Conservation (phyloP, 306 rosid genomes). For the Prinsepia uniflora region DNA sequence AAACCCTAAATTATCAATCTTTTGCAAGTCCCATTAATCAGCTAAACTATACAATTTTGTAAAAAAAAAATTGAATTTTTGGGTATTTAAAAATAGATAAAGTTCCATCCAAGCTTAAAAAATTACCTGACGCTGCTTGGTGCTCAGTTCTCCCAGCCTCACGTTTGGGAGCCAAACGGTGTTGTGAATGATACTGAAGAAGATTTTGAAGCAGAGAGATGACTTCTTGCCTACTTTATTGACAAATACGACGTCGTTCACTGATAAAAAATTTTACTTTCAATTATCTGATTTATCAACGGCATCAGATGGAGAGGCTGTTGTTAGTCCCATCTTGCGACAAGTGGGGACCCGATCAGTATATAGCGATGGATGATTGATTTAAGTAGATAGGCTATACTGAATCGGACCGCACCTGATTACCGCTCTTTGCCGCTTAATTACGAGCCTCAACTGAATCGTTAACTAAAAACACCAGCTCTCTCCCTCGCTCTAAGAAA, state of each 20-base stretch:
- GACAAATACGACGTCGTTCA: not conserved
- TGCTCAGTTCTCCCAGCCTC: not conserved
- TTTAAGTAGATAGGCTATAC: too few species aligned
- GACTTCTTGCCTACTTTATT: not conserved
- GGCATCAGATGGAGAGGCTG: not conserved
- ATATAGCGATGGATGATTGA: not conserved
- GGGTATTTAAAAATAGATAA: too few species aligned
- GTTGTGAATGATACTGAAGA: too few species aligned
- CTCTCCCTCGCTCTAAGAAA: slow-evolving; percentile 10
- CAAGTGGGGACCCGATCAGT: not conserved
- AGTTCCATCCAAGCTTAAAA: not conserved
- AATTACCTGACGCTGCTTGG: not conserved
- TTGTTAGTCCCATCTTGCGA: too few species aligned
- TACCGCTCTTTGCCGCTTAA: slow-evolving; percentile 8
- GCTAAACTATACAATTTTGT: not conserved
- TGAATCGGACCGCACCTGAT: not conserved
- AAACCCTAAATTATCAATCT: not conserved
- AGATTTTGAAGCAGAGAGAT: not conserved
- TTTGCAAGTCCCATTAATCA: not conserved
- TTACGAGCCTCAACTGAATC: slow-evolving; percentile 4
- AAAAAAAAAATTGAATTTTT: too few species aligned
- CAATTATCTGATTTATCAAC: not conserved
- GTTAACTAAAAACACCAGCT: not conserved
- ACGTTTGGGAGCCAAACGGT: not conserved
- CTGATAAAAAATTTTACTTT: not conserved